phyloP scores from a whole-genome alignment of 768 basidiomycete genomes.

The Xerocomus potaroensis region DNA sequence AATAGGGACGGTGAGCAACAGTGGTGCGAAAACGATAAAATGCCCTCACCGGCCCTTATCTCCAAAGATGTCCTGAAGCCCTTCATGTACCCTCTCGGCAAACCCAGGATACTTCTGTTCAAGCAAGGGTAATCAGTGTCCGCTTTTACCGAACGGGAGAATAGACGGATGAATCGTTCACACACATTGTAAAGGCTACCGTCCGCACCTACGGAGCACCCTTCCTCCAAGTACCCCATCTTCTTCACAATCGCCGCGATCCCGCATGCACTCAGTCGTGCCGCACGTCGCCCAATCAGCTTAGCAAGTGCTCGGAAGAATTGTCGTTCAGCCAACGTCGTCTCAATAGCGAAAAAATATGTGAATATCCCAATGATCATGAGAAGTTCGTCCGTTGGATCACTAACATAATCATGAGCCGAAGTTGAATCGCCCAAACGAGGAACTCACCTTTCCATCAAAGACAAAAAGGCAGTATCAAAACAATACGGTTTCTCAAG shows the following conservation, averaged over 20 bases:
- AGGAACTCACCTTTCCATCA: conserved; percentile 83
- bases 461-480: conserved; percentile 94
- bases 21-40: not conserved
- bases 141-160: not conserved
- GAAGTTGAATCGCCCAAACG: not conserved
- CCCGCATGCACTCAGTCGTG: conserved; percentile 88
- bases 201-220: conserved; percentile 86
- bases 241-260: conserved; percentile 96
- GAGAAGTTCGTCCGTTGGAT: conserved; percentile 93
- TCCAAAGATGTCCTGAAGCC: conserved; percentile 91
- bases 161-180: not conserved
- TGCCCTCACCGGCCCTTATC: conserved; percentile 80
- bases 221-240: conserved; percentile 90
- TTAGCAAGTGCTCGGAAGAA: conserved; percentile 95
- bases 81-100: conserved; percentile 88
- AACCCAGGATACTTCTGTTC: conserved; percentile 97
- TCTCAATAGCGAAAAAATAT: conserved; percentile 95
- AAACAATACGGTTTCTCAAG: conserved; percentile 89
- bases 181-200: conserved; percentile 92
- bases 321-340: conserved; percentile 92
- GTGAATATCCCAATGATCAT: conserved; percentile 97
- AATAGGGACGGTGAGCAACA: not conserved
- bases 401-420: conserved; percentile 43
- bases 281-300: conserved; percentile 85
- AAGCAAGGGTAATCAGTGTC: not conserved